phyloP scores from a whole-genome alignment of 2,329 filamentous ascomycete genomes.

The Elsinoe arachidis region DNA sequence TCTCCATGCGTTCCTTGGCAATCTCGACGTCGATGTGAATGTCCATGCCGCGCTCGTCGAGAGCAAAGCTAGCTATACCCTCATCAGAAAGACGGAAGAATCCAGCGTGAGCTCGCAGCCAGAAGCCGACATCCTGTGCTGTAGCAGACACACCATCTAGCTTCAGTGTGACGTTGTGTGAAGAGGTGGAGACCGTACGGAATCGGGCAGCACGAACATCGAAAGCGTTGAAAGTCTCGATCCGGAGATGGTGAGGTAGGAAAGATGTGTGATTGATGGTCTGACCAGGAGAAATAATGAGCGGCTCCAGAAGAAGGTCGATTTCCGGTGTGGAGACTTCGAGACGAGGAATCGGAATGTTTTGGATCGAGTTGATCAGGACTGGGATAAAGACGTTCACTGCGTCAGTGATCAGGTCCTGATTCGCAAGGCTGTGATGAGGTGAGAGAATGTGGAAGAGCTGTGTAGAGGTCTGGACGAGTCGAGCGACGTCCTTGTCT shows the following conservation, averaged over 20 bases:
- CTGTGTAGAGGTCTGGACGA: slow-evolving; percentile 58
- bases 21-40: slow-evolving; percentile 79
- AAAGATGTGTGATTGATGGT: slow-evolving; percentile 84
- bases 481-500: slow-evolving; percentile 62
- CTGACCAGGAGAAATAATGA: slow-evolving; percentile 78
- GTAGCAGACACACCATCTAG: slow-evolving; percentile 74
- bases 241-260: slow-evolving; percentile 70
- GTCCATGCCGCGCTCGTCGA: slow-evolving; percentile 82
- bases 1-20: slow-evolving; percentile 65
- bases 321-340: slow-evolving; percentile 76
- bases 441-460: slow-evolving; percentile 64
- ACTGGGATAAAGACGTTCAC: slow-evolving; percentile 75
- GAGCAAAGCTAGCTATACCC: slow-evolving; percentile 74
- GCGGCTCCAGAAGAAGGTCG: slow-evolving; percentile 79
- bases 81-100: slow-evolving; percentile 68
- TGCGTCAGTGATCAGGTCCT: slow-evolving; percentile 64
- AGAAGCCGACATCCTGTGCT: slow-evolving; percentile 83
- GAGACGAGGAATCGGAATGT: slow-evolving; percentile 81
- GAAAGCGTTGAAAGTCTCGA: slow-evolving; percentile 78
- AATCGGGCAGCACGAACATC: slow-evolving; percentile 72
- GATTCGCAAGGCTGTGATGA: slow-evolving; percentile 53
- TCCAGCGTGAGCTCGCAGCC: slow-evolving; percentile 70
- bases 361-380: slow-evolving; percentile 68
- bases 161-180: slow-evolving; percentile 61
- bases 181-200: slow-evolving; percentile 60